Conservation (phyloP, 2,329 filamentous ascomycete genomes). For the Ceratocystis albifundus region DNA sequence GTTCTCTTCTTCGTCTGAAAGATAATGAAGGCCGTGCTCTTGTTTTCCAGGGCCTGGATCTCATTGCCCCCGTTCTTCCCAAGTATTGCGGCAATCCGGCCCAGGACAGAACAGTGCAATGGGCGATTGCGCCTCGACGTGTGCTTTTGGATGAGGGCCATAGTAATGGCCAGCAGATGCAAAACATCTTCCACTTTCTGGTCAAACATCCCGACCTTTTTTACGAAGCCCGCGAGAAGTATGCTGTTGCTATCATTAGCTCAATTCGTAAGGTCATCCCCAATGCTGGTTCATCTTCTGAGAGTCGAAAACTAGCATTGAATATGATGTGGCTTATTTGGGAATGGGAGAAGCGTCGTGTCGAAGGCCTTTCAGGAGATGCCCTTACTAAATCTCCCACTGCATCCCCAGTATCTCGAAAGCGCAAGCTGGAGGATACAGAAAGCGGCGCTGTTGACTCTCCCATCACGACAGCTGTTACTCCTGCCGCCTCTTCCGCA, state of each 20-base stretch:
- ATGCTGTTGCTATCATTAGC: conserved; percentile 76
- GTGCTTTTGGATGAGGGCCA: conserved; percentile 90
- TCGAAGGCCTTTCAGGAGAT: conserved; percentile 43
- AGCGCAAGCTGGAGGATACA: conserved; percentile 63
- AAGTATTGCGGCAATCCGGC: conserved; percentile 61
- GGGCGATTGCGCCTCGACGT: conserved; percentile 80
- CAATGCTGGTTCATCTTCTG: conserved; percentile 72
- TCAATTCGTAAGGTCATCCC: conserved; percentile 79
- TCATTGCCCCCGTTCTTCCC: conserved; percentile 87
- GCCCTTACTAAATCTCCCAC: background rate
- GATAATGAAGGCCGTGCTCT: conserved; percentile 87
- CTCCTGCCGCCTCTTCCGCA: background rate
- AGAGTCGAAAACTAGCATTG: conserved; percentile 81
- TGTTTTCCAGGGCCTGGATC: conserved; percentile 86
- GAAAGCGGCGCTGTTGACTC: conserved; percentile 18
- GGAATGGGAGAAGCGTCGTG: conserved; percentile 79
- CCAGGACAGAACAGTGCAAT: conserved; percentile 65
- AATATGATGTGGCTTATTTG: conserved; percentile 86
- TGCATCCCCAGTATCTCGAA: conserved; percentile 58
- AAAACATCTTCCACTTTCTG: conserved; percentile 93
- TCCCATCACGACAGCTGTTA: background rate
- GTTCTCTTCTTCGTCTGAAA: conserved; percentile 79
- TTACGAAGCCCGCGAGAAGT: conserved; percentile 87
- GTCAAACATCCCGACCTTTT: conserved; percentile 87
- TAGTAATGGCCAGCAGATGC: conserved; percentile 79